Evolutionary conservation across 2,329 filamentous ascomycete genomes (phyloP), one percentile per base, ranked within the genome.

Genomic region (Onygenales sp.): DNA sequence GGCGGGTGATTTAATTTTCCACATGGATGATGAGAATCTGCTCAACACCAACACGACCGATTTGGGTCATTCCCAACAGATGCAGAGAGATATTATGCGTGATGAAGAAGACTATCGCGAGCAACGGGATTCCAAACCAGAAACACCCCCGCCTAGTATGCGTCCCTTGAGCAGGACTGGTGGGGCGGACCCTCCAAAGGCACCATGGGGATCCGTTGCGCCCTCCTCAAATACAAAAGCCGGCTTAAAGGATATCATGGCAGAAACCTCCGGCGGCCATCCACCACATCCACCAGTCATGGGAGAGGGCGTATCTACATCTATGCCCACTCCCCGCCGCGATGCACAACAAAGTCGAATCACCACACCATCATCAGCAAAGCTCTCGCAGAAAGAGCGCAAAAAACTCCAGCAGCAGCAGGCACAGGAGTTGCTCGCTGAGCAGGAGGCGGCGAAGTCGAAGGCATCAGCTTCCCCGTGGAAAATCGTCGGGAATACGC

Each of bases 351-450:
- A 59, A 61, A 40, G 62, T 59, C 52, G 68, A 62, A 62, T 63
- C 61, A 63, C 72, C 31, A 67, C 21, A 4, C 21, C 21, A 27
- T 27, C 21, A 27, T 27, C 73, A 39, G 69, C 73, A 0, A 95
- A 88, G 65, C 70, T 95, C 59, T 95, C 91, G 0, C 93, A 97
- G 62, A 95, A 93, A 64, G 91, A 96, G 67, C 84, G 90, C 21
- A 97, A 95, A 72, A 87, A 82, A 64, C 82, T 90, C 58, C 82
- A 89, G 61, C 85, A 89, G 62, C 78, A 82, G 56, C 82, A 87
- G 62, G 62, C 71, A 53, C 69, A 72, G 72, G 77, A 71, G 40
- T 63, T 63, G 54, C 57, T 66, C 54, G 64, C 58, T 49, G 65
- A 66, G 51, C 59, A 66, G 49, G 59, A 67, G 52, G 64, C 65